Evolutionary conservation across 2,329 filamentous ascomycete genomes (phyloP).

Genomic region (Neoscytalidium dimidiatum): DNA sequence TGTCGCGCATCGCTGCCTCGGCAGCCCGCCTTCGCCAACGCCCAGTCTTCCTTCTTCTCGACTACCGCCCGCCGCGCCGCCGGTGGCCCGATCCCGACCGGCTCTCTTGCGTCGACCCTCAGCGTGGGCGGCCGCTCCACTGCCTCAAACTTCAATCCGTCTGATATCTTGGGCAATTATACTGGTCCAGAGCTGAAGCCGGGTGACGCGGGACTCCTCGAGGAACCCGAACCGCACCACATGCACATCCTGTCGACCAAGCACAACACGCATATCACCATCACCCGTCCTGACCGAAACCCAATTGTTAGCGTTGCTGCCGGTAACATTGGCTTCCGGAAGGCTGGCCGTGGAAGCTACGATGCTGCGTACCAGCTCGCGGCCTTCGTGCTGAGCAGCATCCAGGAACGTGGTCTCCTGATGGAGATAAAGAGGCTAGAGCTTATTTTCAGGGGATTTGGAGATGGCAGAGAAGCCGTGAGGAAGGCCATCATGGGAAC

Average conservation of each 20-base stretch:
- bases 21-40: conserved; percentile 1
- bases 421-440: conserved; percentile 76
- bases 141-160: neutral
- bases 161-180: neutral
- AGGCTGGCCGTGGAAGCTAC: conserved; percentile 77
- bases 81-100: neutral
- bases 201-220: neutral
- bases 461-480: conserved; percentile 81
- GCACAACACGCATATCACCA: conserved; percentile 94
- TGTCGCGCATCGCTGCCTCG: conserved; percentile 3
- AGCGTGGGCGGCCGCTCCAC: neutral
- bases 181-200: neutral
- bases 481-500: conserved; percentile 85
- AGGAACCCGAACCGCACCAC: conserved; percentile 66
- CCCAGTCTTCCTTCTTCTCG: neutral
- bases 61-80: conserved; percentile 2
- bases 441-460: conserved; percentile 82
- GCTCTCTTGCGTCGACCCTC: neutral
- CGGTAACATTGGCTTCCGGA: conserved; percentile 90
- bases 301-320: conserved; percentile 78
- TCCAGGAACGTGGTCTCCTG: conserved; percentile 79
- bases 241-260: conserved; percentile 84
- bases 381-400: conserved; percentile 78
- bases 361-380: conserved; percentile 91
- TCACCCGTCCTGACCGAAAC: conserved; percentile 78